Base-by-base conservation (phyloP, 164 flowering plant genomes). In the Akebia trifoliata region DNA sequence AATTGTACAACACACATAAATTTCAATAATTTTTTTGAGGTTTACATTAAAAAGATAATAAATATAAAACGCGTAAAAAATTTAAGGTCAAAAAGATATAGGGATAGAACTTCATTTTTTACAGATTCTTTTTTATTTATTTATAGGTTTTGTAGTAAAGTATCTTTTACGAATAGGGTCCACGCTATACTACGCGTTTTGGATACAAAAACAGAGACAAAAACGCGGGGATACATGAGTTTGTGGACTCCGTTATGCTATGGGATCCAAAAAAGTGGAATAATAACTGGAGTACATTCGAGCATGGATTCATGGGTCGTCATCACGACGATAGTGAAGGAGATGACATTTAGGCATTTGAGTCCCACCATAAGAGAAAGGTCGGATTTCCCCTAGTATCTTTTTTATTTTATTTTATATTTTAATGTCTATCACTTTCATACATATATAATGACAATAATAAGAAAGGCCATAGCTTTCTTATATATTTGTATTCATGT, bases 351-450 rank as follows among this genome's bases (percentile, higher is more conserved):
- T 6, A 21, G 12, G 36, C 50, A 46, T 46, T 11, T 7, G 5
- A 50, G 54, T 0, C 18, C 43, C 56, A 53, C 30, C 38, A 35
- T 2, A 18, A 5, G 54, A 53, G 29, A 21, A 35, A 21, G 25
- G 15, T 34, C 21, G 40, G 29, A 53, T 32, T 34, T 53, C 4
- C 18, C 40, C 21, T 36, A 38, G 30, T 35, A 53, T 35, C 39
- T 51, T 51, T n/a, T n/a, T n/a, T n/a, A n/a, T n/a, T n/a, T n/a
- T n/a, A n/a, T n/a, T n/a, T n/a, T n/a, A n/a, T n/a, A n/a, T n/a
- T n/a, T n/a, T n/a, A n/a, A n/a, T n/a, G n/a, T 30, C 39, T 20
- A 38, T 37, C 57, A 54, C 57, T 54, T 37, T 54, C n/a, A n/a
- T 24, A 38, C 45, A 43, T 10, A 6, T 11, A 43, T 43, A n/a